Base-by-base conservation (phyloP, 2,329 filamentous ascomycete genomes). In the Hypoxylon sp. region DNA sequence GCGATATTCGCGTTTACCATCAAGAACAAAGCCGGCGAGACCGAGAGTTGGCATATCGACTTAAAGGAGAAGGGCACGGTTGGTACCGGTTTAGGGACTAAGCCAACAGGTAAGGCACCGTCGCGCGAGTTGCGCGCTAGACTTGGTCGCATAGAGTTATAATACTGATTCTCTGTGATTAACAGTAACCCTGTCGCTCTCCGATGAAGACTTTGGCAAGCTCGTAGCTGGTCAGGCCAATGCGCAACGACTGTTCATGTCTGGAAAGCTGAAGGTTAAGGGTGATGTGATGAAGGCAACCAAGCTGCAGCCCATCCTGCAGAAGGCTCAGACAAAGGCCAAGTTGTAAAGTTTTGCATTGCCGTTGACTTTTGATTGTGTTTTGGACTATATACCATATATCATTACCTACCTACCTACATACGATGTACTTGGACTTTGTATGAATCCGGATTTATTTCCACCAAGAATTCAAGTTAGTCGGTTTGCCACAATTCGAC, bases 231-330 rank as follows among this genome's bases (percentile, higher is more conserved):
- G 94, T 70, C 91, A 95, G 79, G 91, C 90, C 65, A 96, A 97
- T 70, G 91, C 94, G 49, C 94, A 99, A 81, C 86, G 87, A 64
- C 78, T 99, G 60, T 97, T 97, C 78, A 97, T 99, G 93, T 84
- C 84, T n/a, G 94, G 94, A 67, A 97, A 96, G 82, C 81, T 99
- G 69, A 99, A 97, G 89, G 84, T 97, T 71, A 95, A 91, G 84
- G 94, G 94, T 59, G 91, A 97, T 72, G 86, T 97, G 55, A 97
- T 97, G 93, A 97, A 97, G 84, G 89, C 94, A 26, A 97, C 92
- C 54, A 96, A 95, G 86, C 84, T 97, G 75, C 91, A 97, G 75
- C 89, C 91, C 29, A 88, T 97, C 67, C 77, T 96, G 61, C 91
- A 91, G 81, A 94, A 91, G 81, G 89, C 90, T 26, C 88, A 91